Evolutionary conservation across 164 flowering plant species (phyloP).

Genomic region (Nelumbo lutea): DNA sequence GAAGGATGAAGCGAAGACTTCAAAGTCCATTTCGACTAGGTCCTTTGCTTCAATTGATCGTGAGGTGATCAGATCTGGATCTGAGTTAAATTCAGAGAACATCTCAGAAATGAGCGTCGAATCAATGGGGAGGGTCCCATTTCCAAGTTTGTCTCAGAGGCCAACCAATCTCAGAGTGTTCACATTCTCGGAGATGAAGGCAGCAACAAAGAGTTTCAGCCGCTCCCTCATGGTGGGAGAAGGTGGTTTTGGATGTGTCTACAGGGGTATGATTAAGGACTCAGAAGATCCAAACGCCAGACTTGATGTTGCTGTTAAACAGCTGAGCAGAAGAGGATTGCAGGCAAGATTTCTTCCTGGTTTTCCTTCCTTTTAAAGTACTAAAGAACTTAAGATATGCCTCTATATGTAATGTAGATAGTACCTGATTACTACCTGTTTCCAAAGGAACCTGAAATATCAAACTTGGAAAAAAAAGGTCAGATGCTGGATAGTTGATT

Average conservation of each 20-base stretch:
- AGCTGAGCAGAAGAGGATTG: constrained; percentile 69
- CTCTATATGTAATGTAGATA: not conserved
- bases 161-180: constrained; percentile 64
- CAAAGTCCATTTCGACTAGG: constrained; percentile 28
- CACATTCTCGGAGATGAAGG: constrained; percentile 42
- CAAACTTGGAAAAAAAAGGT: too few species aligned
- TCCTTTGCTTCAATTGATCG: constrained; percentile 37
- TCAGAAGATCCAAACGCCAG: constrained; percentile 47
- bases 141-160: constrained; percentile 44
- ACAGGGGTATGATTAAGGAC: constrained; percentile 53
- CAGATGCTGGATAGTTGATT: too few species aligned
- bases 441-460: too few species aligned
- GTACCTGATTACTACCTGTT: too few species aligned
- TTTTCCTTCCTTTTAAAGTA: not conserved
- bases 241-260: constrained; percentile 67
- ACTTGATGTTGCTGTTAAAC: constrained; percentile 76
- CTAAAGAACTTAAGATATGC: not conserved
- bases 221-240: constrained; percentile 58
- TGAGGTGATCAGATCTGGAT: constrained; percentile 43
- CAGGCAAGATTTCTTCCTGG: constrained; percentile 52
- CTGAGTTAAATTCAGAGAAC: constrained; percentile 60
- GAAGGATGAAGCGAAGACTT: constrained; percentile 39
- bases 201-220: constrained; percentile 52
- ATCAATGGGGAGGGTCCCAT: constrained; percentile 38
- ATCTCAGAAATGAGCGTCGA: constrained; percentile 56